Percentiles rank a stretch among this genome's conserved stretches.
These are phyloP conservation scores for Paraphaeosphaeria minitans DNA, from an alignment of 2,329 filamentous ascomycete genomes.

Conservation along the genomic window DNA sequence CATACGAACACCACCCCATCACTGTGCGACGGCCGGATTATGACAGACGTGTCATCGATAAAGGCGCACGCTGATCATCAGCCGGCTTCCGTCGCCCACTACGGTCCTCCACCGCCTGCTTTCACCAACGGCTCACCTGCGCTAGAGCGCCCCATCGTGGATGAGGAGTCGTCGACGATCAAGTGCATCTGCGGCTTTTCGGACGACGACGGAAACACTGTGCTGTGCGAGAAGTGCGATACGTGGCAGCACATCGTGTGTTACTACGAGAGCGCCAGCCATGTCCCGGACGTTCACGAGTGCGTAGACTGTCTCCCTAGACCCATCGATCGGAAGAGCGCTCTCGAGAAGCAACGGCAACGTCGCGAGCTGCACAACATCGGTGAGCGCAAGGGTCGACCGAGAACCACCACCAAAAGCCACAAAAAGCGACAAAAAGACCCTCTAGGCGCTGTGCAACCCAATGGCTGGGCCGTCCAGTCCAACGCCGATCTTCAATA, in stretches of 20 bases:
- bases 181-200: constrained; percentile 95
- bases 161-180: constrained; percentile 89
- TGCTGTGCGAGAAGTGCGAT: constrained; percentile 93
- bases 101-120: constrained; percentile 37
- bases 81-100: constrained; percentile 44
- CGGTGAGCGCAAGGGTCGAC: constrained; percentile 68
- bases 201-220: constrained; percentile 97
- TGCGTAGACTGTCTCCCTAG: constrained; percentile 89
- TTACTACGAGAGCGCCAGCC: constrained; percentile 80
- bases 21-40: constrained; percentile 43
- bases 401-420: constrained; percentile 77
- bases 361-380: constrained; percentile 64
- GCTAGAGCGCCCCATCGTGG: constrained; percentile 54
- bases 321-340: constrained; percentile 72
- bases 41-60: constrained; percentile 51
- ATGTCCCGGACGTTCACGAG: constrained; percentile 76
- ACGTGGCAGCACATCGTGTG: constrained; percentile 99
- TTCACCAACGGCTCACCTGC: constrained; percentile 44
- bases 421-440: constrained; percentile 90
- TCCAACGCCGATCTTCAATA: constrained; percentile 62
- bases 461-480: constrained; percentile 67
- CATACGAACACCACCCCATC: constrained; percentile 26
- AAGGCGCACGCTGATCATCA: constrained; percentile 51
- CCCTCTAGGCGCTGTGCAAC: constrained; percentile 58
- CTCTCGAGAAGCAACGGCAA: constrained; percentile 71